Percentiles rank a stretch among this genome's conserved stretches.
Evolutionary conservation across 768 basidiomycete species (phyloP).

Genomic region (Russula lepida): DNA sequence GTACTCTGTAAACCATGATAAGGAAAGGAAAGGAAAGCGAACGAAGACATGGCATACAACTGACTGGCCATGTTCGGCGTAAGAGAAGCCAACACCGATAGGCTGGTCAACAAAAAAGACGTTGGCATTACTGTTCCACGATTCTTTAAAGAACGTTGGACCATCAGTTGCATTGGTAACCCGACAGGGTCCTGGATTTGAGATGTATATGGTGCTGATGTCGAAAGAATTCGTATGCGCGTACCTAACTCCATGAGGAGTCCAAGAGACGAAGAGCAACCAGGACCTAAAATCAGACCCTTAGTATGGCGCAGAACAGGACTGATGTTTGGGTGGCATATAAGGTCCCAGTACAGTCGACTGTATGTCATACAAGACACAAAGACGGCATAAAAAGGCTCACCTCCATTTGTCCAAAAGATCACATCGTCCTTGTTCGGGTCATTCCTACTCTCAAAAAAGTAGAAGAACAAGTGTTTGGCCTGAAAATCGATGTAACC

Average conservation of each 20-base stretch:
- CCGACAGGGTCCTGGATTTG: constrained; percentile 55
- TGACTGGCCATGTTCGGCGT: constrained; percentile 50
- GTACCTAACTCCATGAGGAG: constrained; percentile 44
- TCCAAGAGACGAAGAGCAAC: constrained; percentile 25
- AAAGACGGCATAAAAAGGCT: constrained; percentile 19
- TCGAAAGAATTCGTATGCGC: constrained; percentile 38
- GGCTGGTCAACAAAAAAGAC: constrained; percentile 42
- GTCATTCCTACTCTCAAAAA: constrained; percentile 38
- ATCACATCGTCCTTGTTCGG: constrained; percentile 29
- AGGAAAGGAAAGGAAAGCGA: neutral
- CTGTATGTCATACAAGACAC: constrained; percentile 20
- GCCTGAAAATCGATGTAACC: constrained; percentile 63
- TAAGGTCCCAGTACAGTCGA: neutral
- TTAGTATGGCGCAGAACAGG: neutral
- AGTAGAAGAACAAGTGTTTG: constrained; percentile 62
- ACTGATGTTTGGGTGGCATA: neutral
- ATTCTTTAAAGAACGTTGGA: constrained; percentile 45
- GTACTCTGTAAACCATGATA: constrained; percentile 35
- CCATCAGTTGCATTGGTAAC: constrained; percentile 41
- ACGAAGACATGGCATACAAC: constrained; percentile 34
- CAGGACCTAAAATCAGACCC: neutral
- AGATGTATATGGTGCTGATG: neutral
- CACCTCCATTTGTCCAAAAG: constrained; percentile 34
- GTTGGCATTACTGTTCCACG: constrained; percentile 63
- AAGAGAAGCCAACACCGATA: constrained; percentile 32